Percentiles rank a stretch among this genome's conserved stretches.
Evolutionary conservation across 108 stramenopile species (phyloP).

Genomic region (Poteriospumella lacustris): DNA sequence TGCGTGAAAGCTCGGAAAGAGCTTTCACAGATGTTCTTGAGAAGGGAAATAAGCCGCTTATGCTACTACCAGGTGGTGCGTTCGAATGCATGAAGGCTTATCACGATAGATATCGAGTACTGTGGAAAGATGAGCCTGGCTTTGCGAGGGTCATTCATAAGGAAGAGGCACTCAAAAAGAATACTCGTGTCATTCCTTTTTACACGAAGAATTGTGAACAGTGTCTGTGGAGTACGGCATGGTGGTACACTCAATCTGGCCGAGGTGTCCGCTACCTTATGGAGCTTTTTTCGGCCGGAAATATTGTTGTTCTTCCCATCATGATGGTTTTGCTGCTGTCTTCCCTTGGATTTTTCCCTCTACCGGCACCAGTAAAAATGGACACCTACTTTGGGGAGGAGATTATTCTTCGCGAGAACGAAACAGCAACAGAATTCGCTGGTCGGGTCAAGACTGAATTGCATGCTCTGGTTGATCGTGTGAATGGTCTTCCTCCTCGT

Average conservation of each 20-base stretch:
- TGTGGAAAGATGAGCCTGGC: constrained; percentile 22
- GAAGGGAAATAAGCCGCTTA: background rate
- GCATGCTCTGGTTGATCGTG: constrained; percentile 18
- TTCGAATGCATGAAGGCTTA: background rate
- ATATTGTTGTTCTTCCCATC: background rate
- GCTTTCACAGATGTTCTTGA: background rate
- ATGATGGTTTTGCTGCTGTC: background rate
- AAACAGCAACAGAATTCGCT: constrained; percentile 3
- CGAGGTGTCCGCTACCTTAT: background rate
- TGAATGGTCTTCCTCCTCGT: no score
- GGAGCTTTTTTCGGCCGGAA: background rate
- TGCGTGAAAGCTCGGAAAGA: background rate
- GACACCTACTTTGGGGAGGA: constrained; percentile 13
- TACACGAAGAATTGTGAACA: constrained; percentile 24
- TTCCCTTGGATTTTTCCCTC: constrained; percentile 7
- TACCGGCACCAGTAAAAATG: constrained; percentile 17
- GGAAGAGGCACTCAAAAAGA: background rate
- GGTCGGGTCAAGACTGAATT: background rate
- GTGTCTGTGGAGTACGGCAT: background rate
- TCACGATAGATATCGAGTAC: background rate
- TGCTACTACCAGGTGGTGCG: constrained; percentile 15
- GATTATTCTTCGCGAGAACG: background rate
- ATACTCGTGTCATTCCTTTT: constrained; percentile 12
- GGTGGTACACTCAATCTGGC: constrained; percentile 5
- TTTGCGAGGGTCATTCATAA: constrained; percentile 13